Percentiles rank a stretch among this genome's conserved stretches.
These are phyloP conservation scores for Fusarium nelsonii DNA, from an alignment of 2,329 filamentous ascomycete genomes.

Conservation along the genomic window DNA sequence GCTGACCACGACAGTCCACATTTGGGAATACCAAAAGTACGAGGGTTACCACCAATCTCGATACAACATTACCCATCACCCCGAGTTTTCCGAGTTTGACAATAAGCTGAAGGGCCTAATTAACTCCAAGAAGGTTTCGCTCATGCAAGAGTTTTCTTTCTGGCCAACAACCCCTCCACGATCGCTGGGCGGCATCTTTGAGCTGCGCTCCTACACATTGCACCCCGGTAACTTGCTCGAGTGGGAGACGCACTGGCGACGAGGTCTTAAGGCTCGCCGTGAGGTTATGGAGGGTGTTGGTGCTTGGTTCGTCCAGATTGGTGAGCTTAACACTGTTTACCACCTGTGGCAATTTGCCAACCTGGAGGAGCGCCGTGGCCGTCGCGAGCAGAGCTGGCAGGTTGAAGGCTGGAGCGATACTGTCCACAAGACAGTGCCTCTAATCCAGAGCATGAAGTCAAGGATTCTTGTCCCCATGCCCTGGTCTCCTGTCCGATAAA, in stretches of 20 bases:
- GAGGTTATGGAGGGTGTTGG: constrained; percentile 99
- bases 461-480: constrained; percentile 93
- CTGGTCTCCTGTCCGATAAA: constrained; percentile 90
- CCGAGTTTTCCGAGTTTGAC: constrained; percentile 87
- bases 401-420: constrained; percentile 97
- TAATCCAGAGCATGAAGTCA: constrained; percentile 97
- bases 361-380: constrained; percentile 89
- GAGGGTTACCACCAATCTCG: constrained; percentile 94
- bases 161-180: constrained; percentile 96
- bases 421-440: constrained; percentile 96
- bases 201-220: constrained; percentile 95
- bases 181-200: constrained; percentile 90
- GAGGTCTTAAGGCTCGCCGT: constrained; percentile 87
- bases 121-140: constrained; percentile 83
- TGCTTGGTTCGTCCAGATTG: constrained; percentile 99
- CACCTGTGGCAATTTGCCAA: constrained; percentile 99
- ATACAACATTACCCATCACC: constrained; percentile 83
- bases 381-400: constrained; percentile 94
- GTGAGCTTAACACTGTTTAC: constrained; percentile 96
- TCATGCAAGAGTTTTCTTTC: constrained; percentile 99
- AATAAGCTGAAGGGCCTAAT: constrained; percentile 87
- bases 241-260: constrained; percentile 98
- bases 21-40: constrained; percentile 99
- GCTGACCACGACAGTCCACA: constrained; percentile 77
- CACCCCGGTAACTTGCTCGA: constrained; percentile 96